A percentile compares a stretch with the other conserved stretches of the same genome.
These are phyloP conservation scores for Pyrus hybrid DNA, from an alignment of 331 rosid genomes.

Conservation along the genomic window DNA sequence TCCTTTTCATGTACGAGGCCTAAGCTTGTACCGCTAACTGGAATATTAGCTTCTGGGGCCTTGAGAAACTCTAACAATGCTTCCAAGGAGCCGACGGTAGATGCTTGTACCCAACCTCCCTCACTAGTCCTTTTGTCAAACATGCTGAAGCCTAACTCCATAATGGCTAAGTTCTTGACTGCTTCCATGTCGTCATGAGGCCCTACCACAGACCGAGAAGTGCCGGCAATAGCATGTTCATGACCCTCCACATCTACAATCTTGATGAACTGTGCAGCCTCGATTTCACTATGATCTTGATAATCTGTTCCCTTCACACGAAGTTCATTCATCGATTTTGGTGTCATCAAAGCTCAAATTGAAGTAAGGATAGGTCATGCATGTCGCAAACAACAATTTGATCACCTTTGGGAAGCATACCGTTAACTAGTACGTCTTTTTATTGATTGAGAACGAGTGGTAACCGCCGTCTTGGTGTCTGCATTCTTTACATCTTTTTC, in stretches of 20 bases:
- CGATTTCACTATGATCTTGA: not conserved
- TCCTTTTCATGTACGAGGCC: constrained; percentile 98
- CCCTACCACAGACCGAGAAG: too few relatives aligned
- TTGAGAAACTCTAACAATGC: constrained; percentile 32
- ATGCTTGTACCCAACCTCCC: constrained; percentile 97
- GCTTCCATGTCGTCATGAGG: constrained; percentile 14
- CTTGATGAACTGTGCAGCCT: too few relatives aligned
- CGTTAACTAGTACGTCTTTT: constrained; percentile 56
- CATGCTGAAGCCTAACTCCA: too few relatives aligned
- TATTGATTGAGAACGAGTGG: too few relatives aligned
- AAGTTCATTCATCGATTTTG: not conserved
- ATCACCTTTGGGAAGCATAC: constrained; percentile 94
- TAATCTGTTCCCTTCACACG: not conserved
- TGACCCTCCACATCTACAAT: too few relatives aligned
- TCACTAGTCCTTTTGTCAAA: too few relatives aligned
- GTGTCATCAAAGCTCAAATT: not conserved
- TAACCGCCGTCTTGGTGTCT: too few relatives aligned
- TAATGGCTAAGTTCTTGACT: constrained; percentile 37
- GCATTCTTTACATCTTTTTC: too few relatives aligned
- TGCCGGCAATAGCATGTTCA: too few relatives aligned
- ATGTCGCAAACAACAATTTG: constrained; percentile 93
- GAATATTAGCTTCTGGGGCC: constrained; percentile 79
- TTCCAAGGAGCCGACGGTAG: constrained; percentile 82
- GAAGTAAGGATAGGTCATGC: not conserved
- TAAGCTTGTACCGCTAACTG: constrained; percentile 82